A percentile compares a stretch with the other conserved stretches of the same genome.
These are phyloP conservation scores for Isabelozyma pseudorhagii DNA, from an alignment of 805 yeast species.

Conservation along the genomic window DNA sequence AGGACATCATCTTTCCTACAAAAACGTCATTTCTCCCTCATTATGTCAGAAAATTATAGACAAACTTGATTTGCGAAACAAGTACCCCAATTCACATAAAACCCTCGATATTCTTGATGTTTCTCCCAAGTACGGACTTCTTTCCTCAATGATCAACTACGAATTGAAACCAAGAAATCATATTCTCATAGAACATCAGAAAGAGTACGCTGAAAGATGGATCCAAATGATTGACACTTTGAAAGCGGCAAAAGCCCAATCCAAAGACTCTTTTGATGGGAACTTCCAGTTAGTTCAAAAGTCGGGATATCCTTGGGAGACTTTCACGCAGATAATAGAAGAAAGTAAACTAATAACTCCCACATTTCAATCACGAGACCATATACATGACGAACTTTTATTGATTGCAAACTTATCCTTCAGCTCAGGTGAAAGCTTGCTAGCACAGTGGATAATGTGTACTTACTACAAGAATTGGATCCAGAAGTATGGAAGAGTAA, in stretches of 20 bases:
- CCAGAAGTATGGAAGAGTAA: slow-evolving; percentile 64
- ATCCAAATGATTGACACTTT: slow-evolving; percentile 20
- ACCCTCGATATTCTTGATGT: slow-evolving; percentile 54
- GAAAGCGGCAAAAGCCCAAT: slow-evolving; percentile 17
- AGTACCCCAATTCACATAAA: slow-evolving; percentile 31
- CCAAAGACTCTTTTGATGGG: slow-evolving; percentile 2
- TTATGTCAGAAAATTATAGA: slow-evolving; percentile 42
- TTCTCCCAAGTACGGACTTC: slow-evolving; percentile 57
- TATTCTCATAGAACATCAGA: slow-evolving; percentile 55
- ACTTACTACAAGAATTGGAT: slow-evolving; percentile 71
- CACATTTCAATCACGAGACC: slow-evolving; percentile 22
- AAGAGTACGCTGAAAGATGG: slow-evolving; percentile 24
- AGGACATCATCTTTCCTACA: neutral
- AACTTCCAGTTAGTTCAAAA: slow-evolving; percentile 29
- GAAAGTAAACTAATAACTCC: slow-evolving; percentile 41
- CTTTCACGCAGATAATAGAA: slow-evolving; percentile 50
- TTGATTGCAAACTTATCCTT: slow-evolving; percentile 58
- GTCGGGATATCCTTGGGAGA: slow-evolving; percentile 69
- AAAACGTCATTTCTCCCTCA: slow-evolving; percentile 7
- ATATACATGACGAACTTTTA: slow-evolving; percentile 52
- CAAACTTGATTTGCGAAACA: slow-evolving; percentile 39
- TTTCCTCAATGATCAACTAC: slow-evolving; percentile 61
- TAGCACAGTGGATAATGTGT: slow-evolving; percentile 75
- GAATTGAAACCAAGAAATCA: slow-evolving; percentile 62
- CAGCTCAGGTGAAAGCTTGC: slow-evolving; percentile 59